Evolutionary conservation across 1,284 basidiomycete species (phyloP), one percentile per base, ranked within the genome.

Genomic region (Naganishia liquefaciens): DNA sequence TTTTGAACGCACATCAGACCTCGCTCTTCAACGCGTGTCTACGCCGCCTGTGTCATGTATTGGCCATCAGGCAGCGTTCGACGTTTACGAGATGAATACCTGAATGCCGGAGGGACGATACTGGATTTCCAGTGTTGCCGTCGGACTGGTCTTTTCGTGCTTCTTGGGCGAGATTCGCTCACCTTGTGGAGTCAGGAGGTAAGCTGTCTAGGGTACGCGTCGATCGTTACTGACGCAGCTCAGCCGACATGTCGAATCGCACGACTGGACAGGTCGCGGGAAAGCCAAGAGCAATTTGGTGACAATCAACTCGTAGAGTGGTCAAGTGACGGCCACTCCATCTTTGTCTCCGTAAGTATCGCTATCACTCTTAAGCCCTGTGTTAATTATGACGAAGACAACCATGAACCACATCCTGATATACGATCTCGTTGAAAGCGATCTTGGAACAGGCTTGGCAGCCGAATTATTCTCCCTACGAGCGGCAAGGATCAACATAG

Each of bases 161-260:
- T 86, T 9, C 79, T 93, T 53, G 87, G 89, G 6, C 82, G 81
- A 69, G 84, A 82, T 71, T 84, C 85, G 5, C 76, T 94, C 39
- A 82, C 87, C 2, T 82, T 93, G 43, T 94, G 91, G 91, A 85
- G 88, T 76, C 87, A 90, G 66, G 83, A 91, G 76, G 91, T 93
- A 77, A 72, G 88, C 84, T 37, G 33, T 49, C 47, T 25, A 23
- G 51, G 46, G 52, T 42, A 33, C 15, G 47, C 33, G 42, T 6
- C n/a, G 15, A 1, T 37, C 33, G 17, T 5, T 23, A 15, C 15
- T 39, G 42, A 39, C n/a, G 21, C 7, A 37, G 54, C 39, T 1
- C 72, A 94, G 91, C 92, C 92, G 1, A 86, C 88, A 30, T 86
- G 88, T 25, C 82, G 90, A 13, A 80, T 94, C 68, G 86, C 90